These are phyloP conservation scores for Metarhizium rileyi DNA, from an alignment of 2,329 filamentous ascomycete species.

Conservation along the genomic window DNA sequence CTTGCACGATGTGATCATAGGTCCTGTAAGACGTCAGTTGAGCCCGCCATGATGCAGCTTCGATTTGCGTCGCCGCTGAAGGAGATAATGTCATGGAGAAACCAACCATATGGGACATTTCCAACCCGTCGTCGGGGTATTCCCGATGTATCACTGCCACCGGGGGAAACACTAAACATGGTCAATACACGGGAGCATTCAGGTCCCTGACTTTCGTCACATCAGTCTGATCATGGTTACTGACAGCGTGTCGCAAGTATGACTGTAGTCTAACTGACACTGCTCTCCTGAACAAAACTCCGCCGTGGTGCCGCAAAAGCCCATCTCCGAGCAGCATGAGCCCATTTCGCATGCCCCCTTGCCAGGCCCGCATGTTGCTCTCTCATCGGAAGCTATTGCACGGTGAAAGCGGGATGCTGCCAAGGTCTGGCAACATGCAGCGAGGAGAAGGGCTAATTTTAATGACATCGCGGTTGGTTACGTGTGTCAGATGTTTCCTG, in stretches of 20 bases:
- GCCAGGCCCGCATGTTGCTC: conserved; percentile 21
- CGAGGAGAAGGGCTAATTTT: not conserved
- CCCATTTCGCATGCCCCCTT: conserved; percentile 24
- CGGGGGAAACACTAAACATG: conserved; percentile 19
- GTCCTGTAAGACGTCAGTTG: not conserved
- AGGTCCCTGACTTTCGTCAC: too few species aligned
- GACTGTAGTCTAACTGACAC: conserved; percentile 30
- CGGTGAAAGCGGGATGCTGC: not conserved
- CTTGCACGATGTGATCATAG: conserved; percentile 24
- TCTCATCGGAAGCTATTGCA: not conserved
- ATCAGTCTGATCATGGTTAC: conserved; percentile 6
- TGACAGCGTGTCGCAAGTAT: conserved; percentile 32
- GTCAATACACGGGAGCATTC: too few species aligned
- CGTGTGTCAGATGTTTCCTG: not conserved
- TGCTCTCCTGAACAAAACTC: conserved; percentile 27
- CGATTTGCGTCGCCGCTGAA: too few species aligned
- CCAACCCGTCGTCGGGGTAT: conserved; percentile 22
- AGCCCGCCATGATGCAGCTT: too few species aligned
- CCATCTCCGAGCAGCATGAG: conserved; percentile 27
- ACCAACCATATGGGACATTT: conserved; percentile 28
- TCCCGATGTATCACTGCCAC: conserved; percentile 20
- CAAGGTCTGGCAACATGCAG: not conserved
- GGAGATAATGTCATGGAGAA: too few species aligned
- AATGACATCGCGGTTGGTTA: not conserved
- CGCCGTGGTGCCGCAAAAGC: conserved; percentile 25